Evolutionary conservation across 2,329 filamentous ascomycete genomes (phyloP).

Genomic region (Phialocephala sp.): DNA sequence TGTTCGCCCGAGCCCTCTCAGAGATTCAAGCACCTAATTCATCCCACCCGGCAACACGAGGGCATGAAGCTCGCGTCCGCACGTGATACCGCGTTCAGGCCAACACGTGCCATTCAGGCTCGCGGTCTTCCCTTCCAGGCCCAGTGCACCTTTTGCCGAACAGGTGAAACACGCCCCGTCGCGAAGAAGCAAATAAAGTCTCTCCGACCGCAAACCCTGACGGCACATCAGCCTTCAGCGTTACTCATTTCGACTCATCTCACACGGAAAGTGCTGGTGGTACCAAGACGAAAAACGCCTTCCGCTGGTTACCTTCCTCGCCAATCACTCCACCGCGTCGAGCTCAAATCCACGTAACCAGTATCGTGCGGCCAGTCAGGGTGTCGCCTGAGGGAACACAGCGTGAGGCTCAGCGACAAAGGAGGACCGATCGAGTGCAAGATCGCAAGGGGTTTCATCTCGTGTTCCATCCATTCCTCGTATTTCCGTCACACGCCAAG

Average conservation of each 20-base stretch:
- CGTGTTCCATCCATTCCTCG: conserved; percentile 11
- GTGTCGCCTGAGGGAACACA: not conserved
- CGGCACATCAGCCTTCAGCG: not conserved
- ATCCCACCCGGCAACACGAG: too few species aligned
- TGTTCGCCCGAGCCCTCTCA: too few species aligned
- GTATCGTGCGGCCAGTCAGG: not conserved
- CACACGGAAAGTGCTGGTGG: too few species aligned
- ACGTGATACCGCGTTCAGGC: too few species aligned
- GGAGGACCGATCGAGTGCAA: not conserved
- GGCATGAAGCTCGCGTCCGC: too few species aligned
- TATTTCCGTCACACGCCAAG: conserved; percentile 8
- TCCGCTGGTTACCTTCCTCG: not conserved
- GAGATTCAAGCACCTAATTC: too few species aligned
- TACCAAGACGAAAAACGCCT: too few species aligned
- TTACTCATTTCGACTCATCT: not conserved
- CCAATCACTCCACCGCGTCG: not conserved
- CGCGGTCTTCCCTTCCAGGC: not conserved
- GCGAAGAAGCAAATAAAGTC: conserved; percentile 1
- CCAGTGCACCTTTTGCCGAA: not conserved
- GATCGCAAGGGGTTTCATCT: conserved; percentile 3
- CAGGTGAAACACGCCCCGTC: not conserved
- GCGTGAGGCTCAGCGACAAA: not conserved
- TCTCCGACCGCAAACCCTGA: not conserved
- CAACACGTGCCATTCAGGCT: too few species aligned
- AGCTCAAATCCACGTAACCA: not conserved